Evolutionary conservation across 148 eudicot species (phyloP).

Genomic region (Bassia scoparia): DNA sequence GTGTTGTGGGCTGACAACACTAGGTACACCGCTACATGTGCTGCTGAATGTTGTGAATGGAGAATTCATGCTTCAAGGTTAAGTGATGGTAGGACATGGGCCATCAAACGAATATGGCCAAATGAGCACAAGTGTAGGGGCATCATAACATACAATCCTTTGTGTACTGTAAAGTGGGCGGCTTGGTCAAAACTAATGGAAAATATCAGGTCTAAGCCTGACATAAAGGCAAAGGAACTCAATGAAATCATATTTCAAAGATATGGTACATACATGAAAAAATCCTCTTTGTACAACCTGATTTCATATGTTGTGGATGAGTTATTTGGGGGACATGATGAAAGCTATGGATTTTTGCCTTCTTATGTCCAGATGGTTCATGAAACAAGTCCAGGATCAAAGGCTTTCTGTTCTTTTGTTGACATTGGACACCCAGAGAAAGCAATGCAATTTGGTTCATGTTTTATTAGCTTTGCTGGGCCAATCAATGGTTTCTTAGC

Average conservation of each 20-base stretch:
- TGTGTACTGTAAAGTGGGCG: not conserved
- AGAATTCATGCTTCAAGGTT: not conserved
- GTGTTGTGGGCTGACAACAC: not conserved
- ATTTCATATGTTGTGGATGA: not conserved
- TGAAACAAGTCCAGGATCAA: not conserved
- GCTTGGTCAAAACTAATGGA: not conserved
- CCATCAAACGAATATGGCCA: not conserved
- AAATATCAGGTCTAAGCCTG: not conserved
- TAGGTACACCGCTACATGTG: not conserved
- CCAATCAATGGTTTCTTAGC: not conserved
- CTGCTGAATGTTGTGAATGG: not conserved
- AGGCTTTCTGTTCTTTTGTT: not conserved
- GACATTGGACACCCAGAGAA: not conserved
- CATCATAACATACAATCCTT: not conserved
- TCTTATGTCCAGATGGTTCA: not conserved
- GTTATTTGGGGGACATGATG: not conserved
- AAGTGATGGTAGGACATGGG: not conserved
- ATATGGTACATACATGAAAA: not conserved
- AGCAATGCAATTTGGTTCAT: not conserved
- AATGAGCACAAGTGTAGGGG: not conserved
- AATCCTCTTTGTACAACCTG: not conserved
- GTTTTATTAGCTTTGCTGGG: not conserved
- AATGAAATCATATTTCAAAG: not conserved
- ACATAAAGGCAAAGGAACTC: not conserved
- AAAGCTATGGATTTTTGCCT: not conserved